Evolutionary conservation across 331 rosid species (phyloP).

Genomic region (Malus hybrid): DNA sequence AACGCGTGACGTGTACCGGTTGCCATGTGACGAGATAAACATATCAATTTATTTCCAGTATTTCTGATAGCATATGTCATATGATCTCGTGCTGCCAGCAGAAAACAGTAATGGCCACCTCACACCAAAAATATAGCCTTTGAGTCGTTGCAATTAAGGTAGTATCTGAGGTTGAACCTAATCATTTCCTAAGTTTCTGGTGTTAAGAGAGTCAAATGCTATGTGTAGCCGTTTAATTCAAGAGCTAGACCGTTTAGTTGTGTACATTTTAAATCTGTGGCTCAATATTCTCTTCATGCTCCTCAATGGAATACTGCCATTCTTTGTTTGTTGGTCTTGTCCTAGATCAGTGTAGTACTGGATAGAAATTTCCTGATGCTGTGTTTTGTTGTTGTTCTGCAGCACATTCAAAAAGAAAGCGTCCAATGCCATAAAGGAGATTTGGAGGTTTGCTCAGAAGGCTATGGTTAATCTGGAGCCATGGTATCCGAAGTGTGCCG

Average conservation of each 20-base stretch:
- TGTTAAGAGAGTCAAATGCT: neutral
- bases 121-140: neutral
- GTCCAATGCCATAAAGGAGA: constrained; percentile 31
- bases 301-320: neutral
- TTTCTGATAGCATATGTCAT: neutral
- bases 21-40: neutral
- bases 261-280: neutral
- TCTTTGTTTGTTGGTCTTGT: neutral
- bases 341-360: neutral
- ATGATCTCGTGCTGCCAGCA: neutral
- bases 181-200: neutral
- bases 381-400: neutral
- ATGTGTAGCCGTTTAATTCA: neutral
- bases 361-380: neutral
- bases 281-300: neutral
- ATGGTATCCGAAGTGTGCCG: too few species aligned
- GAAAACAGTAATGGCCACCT: constrained; percentile 1
- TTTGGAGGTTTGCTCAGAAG: too few species aligned
- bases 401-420: constrained; percentile 37
- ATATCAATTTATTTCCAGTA: neutral
- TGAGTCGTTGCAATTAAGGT: neutral
- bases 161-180: neutral
- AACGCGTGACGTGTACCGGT: neutral
- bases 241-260: neutral
- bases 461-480: too few species aligned